A percentile compares a stretch with the other conserved stretches of the same genome.
phyloP scores from a whole-genome alignment of 2,329 filamentous ascomycete genomes.

The Apiospora koreana region DNA sequence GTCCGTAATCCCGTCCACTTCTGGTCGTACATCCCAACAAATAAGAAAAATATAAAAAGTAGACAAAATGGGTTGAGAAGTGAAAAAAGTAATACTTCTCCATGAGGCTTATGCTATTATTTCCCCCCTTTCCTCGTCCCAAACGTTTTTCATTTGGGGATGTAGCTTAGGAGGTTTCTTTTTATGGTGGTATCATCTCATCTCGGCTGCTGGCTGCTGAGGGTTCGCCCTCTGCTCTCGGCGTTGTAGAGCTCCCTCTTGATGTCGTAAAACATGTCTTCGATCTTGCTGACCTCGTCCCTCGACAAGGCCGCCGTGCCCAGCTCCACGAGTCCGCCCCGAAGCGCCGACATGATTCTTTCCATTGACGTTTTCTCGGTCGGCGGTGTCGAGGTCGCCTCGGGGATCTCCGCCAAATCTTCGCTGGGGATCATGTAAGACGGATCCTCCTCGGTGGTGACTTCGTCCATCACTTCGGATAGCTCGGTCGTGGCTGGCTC shows the following conservation, averaged over 20 bases:
- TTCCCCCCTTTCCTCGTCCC: neutral
- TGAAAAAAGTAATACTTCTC: neutral
- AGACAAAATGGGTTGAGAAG: neutral
- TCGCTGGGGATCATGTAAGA: neutral
- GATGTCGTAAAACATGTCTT: conserved; percentile 79
- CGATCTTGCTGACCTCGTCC: conserved; percentile 68
- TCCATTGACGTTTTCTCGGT: conserved; percentile 37
- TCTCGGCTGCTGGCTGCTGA: neutral
- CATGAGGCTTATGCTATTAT: neutral
- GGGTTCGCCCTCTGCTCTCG: conserved; percentile 52
- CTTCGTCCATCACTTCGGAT: neutral
- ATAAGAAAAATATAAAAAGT: neutral
- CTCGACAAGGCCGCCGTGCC: conserved; percentile 60
- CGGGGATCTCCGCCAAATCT: conserved; percentile 11
- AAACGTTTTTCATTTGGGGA: too few relatives aligned
- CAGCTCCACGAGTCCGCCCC: conserved; percentile 59
- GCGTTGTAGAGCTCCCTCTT: conserved; percentile 74
- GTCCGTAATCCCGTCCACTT: neutral
- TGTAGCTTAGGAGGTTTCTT: neutral
- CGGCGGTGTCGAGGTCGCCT: conserved; percentile 18
- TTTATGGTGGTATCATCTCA: neutral
- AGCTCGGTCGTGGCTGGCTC: neutral
- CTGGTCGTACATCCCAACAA: neutral
- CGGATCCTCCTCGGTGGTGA: neutral
- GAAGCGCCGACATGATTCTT: conserved; percentile 56